Evolutionary conservation across 2,329 filamentous ascomycete genomes (phyloP).

Genomic region (Xylaria polymorpha): DNA sequence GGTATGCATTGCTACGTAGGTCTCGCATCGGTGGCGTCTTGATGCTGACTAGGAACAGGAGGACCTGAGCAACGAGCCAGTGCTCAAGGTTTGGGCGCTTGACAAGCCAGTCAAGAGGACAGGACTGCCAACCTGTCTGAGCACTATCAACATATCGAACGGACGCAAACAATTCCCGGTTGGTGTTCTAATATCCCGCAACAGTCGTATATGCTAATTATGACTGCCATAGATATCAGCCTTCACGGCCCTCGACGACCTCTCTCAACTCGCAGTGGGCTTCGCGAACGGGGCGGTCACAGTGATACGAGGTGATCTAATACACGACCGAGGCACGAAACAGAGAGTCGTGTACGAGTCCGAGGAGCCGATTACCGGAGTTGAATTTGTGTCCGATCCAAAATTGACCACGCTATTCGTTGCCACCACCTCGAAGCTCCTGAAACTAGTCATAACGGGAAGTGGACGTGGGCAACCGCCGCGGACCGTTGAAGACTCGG

Average conservation of each 20-base stretch:
- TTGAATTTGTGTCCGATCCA: constrained; percentile 76
- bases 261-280: constrained; percentile 92
- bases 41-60: constrained; percentile 66
- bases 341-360: constrained; percentile 97
- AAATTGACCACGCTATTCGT: constrained; percentile 85
- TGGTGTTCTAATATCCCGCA: constrained; percentile 46
- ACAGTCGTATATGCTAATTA: constrained; percentile 6
- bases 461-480: constrained; percentile 90
- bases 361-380: constrained; percentile 93
- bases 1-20: constrained; percentile 50
- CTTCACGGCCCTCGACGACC: constrained; percentile 85
- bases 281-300: constrained; percentile 97
- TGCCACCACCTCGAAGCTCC: constrained; percentile 86
- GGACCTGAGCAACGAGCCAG: constrained; percentile 86
- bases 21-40: background rate
- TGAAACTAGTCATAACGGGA: constrained; percentile 87
- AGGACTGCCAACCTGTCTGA: constrained; percentile 86
- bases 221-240: constrained; percentile 74
- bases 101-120: constrained; percentile 96
- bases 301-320: constrained; percentile 90
- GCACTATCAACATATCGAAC: constrained; percentile 87
- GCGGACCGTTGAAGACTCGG: constrained; percentile 86
- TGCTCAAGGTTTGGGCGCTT: constrained; percentile 96
- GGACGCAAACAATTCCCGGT: constrained; percentile 93
- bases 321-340: constrained; percentile 93